Evolutionary conservation across 192 early-diverging fungal genomes (phyloP).

Genomic region (Umbelopsis vinacea): DNA sequence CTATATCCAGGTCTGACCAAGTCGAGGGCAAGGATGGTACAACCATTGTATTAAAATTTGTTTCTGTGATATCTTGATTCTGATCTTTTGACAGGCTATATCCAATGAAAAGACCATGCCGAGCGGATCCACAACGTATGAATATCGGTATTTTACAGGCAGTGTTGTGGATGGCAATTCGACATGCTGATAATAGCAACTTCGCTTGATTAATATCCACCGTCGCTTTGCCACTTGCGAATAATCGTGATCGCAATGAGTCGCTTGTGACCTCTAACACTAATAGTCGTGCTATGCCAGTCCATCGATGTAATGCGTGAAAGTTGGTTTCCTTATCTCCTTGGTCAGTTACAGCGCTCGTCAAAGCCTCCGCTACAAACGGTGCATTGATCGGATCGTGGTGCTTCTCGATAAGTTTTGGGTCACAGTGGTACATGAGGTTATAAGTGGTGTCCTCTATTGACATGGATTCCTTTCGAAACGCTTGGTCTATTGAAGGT

Average conservation of each 20-base stretch:
- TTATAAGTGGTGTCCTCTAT: conserved; percentile 32
- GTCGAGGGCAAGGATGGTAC: conserved; percentile 36
- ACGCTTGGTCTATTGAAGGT: conserved; percentile 24
- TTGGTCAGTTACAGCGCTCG: background rate
- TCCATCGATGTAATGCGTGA: conserved; percentile 75
- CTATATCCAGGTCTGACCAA: conserved; percentile 40
- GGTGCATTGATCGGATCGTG: conserved; percentile 18
- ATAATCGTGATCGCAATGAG: conserved; percentile 28
- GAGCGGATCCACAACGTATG: conserved; percentile 26
- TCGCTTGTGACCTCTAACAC: conserved; percentile 43
- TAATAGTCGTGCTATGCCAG: conserved; percentile 58
- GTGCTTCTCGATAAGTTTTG: conserved; percentile 1
- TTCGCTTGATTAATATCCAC: conserved; percentile 67
- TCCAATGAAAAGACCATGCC: conserved; percentile 24
- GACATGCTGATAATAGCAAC: conserved; percentile 64
- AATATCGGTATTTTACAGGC: conserved; percentile 52
- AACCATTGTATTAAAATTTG: conserved; percentile 47
- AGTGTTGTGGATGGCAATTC: conserved; percentile 68
- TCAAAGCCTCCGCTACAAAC: conserved; percentile 1
- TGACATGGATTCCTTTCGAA: conserved; percentile 36
- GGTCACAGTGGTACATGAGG: conserved; percentile 37
- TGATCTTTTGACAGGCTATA: conserved; percentile 29
- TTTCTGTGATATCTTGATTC: conserved; percentile 30
- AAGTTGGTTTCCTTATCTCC: conserved; percentile 15
- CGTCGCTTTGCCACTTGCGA: conserved; percentile 43